Evolutionary conservation across 2,329 filamentous ascomycete genomes (phyloP).

Genomic region (Samsoniella hepiali): DNA sequence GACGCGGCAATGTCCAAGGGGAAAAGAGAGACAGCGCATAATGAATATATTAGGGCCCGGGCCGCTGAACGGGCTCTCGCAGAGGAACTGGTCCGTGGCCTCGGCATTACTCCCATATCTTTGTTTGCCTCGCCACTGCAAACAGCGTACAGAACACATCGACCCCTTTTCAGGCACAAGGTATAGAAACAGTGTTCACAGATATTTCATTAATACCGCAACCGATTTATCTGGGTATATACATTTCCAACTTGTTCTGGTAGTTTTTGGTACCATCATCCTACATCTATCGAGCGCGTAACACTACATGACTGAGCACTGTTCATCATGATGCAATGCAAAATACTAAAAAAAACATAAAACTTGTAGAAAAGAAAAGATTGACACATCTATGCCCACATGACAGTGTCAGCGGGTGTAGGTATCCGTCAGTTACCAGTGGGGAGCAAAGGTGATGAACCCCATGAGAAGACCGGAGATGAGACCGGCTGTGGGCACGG

Average conservation of each 20-base stretch:
- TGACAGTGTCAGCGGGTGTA: too few relatives aligned
- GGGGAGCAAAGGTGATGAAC: slow-evolving; percentile 59
- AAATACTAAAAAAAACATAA: neutral
- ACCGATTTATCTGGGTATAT: neutral
- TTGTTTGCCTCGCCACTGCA: slow-evolving; percentile 12
- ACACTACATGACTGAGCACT: neutral
- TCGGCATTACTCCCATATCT: neutral
- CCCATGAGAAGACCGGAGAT: slow-evolving; percentile 60
- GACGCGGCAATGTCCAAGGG: too few relatives aligned
- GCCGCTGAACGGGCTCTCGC: neutral
- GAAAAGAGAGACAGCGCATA: too few relatives aligned
- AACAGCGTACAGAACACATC: neutral
- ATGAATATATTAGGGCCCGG: too few relatives aligned
- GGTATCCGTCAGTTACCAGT: slow-evolving; percentile 31
- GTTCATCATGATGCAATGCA: neutral
- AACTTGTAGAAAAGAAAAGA: neutral
- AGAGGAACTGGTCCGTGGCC: neutral
- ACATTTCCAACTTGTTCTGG: neutral
- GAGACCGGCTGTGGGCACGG: slow-evolving; percentile 54
- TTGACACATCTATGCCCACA: neutral
- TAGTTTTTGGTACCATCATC: neutral
- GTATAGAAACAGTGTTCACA: neutral
- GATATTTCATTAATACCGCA: neutral
- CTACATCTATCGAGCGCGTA: neutral
- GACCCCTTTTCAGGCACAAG: neutral